Conservation (phyloP, 2,329 filamentous ascomycete genomes). For the Stachybotrys chartarum region DNA sequence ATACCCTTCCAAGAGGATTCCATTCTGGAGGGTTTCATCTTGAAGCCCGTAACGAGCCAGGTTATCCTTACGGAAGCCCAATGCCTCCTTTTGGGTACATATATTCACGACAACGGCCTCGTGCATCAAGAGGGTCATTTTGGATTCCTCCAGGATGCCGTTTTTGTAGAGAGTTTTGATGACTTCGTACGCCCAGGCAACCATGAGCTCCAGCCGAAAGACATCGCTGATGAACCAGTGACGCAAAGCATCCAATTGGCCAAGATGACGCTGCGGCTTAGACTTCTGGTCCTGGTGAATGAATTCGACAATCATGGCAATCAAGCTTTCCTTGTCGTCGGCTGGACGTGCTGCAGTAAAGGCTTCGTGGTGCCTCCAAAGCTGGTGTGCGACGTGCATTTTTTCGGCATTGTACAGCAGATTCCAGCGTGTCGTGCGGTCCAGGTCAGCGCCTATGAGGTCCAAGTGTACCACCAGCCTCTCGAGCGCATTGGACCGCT, state of each 20-base stretch:
- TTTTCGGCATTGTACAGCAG: slow-evolving; percentile 89
- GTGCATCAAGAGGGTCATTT: slow-evolving; percentile 48
- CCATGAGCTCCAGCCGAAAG: slow-evolving; percentile 62
- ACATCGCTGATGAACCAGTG: slow-evolving; percentile 80
- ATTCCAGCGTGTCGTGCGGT: slow-evolving; percentile 65
- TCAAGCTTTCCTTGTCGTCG: slow-evolving; percentile 59
- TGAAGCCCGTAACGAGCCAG: slow-evolving; percentile 65
- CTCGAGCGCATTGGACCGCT: slow-evolving; percentile 65
- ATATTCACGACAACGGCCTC: slow-evolving; percentile 63
- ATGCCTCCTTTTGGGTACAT: slow-evolving; percentile 47
- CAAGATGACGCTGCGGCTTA: slow-evolving; percentile 52
- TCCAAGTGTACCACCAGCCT: slow-evolving; percentile 68
- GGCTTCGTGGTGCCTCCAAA: slow-evolving; percentile 77
- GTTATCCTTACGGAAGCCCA: slow-evolving; percentile 67
- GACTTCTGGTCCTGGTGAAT: slow-evolving; percentile 73
- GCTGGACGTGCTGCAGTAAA: slow-evolving; percentile 53
- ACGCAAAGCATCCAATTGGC: slow-evolving; percentile 73
- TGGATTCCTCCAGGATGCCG: slow-evolving; percentile 45
- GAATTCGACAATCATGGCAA: slow-evolving; percentile 67
- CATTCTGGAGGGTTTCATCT: slow-evolving; percentile 57
- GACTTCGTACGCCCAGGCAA: slow-evolving; percentile 72
- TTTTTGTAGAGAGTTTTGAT: slow-evolving; percentile 67
- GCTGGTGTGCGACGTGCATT: slow-evolving; percentile 66
- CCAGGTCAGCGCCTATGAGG: slow-evolving; percentile 57
- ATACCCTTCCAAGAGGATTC: slow-evolving; percentile 57